Percentiles rank a stretch among this genome's conserved stretches.
These are phyloP conservation scores for Viola pubescens DNA, from an alignment of 441 rosid genomes.

Conservation along the genomic window DNA sequence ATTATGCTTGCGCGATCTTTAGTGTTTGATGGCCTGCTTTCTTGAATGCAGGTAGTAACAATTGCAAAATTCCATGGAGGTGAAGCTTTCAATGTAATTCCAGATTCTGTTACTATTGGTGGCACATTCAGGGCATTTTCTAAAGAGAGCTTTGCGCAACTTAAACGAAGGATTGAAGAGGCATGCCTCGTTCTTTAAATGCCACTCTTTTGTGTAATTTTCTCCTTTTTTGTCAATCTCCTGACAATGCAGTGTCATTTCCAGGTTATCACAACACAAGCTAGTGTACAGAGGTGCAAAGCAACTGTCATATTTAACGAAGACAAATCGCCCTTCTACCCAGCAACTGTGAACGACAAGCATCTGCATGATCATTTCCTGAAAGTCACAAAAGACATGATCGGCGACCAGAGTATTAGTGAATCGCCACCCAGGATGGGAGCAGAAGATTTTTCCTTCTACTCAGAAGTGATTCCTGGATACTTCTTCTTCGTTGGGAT, in stretches of 20 bases:
- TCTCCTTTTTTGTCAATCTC: not conserved
- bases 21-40: not conserved
- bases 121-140: constrained; percentile 88
- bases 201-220: not conserved
- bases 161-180: constrained; percentile 62
- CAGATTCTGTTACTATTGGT: constrained; percentile 48
- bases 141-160: constrained; percentile 57
- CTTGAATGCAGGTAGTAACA: constrained; percentile 56
- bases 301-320: constrained; percentile 70
- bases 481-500: constrained; percentile 78
- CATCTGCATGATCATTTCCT: constrained; percentile 61
- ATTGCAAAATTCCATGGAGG: constrained; percentile 75
- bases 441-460: constrained; percentile 89
- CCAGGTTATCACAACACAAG: constrained; percentile 71
- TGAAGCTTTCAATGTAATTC: constrained; percentile 30
- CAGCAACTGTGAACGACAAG: constrained; percentile 63
- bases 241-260: not conserved
- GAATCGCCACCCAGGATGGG: constrained; percentile 81
- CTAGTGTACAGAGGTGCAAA: constrained; percentile 54
- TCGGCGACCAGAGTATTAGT: constrained; percentile 46
- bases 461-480: constrained; percentile 58
- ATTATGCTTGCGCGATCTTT: not conserved
- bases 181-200: constrained; percentile 17
- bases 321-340: constrained; percentile 53
- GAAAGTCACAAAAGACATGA: constrained; percentile 49